Base-by-base conservation (phyloP, 2,329 filamentous ascomycete species). In the Paraconiothyrium brasiliense region DNA sequence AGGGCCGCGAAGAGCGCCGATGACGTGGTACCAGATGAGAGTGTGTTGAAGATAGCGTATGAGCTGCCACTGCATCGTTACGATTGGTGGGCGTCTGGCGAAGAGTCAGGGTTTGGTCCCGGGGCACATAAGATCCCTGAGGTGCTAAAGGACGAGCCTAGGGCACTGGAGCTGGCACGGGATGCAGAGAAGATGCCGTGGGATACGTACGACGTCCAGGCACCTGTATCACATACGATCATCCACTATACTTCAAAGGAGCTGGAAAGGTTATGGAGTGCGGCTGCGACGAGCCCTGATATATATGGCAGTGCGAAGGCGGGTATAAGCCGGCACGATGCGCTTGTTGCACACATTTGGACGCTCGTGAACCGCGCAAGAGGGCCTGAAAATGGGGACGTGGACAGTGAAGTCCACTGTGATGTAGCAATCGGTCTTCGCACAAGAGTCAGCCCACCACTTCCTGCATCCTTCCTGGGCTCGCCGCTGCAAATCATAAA, bases 291-390 rank as follows among this genome's bases (percentile, higher is more conserved):
- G 9, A 44, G 20, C 4, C 14, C 11, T 7, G 16, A 27, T 24
- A 20, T 20, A 14, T 20, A 43, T 5, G 24, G 11, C 44, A 30
- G 6, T 16, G 10, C 16, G 10, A 16, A 30, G 13, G 52, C 7
- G 16, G 20, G 14, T 3, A n/a, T 46, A 2, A 34, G 35, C 54
- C 30, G 54, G 11, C 43, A 47, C 20, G 54, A 56, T 20, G 54
- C 54, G 10, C 54, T 56, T 1, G 41, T 56, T 22, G 43, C 41
- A 16, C 54, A 56, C 9, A n/a, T 56, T n/a, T 56, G 43, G 54
- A 14, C 27, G n/a, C 41, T 47, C 22, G 46, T 48, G 13, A 56
- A 47, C 30, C 54, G 43, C n/a, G 41, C 43, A 3, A 43, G 54
- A n/a, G 41, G 54, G 24, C 27, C 52, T n/a, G 52, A 55, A 16